phyloP scores from a whole-genome alignment of 257 asterid genomes.

The Solanum gandarillasii region DNA sequence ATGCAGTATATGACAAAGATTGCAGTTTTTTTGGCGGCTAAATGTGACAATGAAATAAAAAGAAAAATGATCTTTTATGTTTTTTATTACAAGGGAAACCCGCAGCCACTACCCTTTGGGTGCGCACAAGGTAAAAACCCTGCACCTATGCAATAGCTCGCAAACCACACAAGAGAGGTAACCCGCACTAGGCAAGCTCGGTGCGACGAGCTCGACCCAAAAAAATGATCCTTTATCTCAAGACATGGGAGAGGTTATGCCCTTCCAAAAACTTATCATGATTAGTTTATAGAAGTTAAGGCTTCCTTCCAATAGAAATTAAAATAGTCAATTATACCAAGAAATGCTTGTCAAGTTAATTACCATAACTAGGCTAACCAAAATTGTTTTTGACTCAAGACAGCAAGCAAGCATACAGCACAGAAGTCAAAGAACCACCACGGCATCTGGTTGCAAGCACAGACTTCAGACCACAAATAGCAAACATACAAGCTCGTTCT shows the following conservation, averaged over 20 bases:
- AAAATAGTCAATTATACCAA: not conserved
- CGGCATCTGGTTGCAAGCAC: not conserved
- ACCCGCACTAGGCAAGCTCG: not conserved
- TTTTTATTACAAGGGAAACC: not conserved
- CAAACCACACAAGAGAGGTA: not conserved
- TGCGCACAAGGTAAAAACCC: not conserved
- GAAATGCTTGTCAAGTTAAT: not conserved
- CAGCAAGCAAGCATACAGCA: not conserved
- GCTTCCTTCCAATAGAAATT: not conserved
- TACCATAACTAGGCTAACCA: not conserved
- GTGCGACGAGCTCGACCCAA: not conserved
- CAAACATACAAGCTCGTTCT: not conserved
- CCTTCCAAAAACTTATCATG: not conserved
- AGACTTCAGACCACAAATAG: not conserved
- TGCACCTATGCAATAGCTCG: not conserved
- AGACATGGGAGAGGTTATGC: not conserved
- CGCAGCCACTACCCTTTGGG: not conserved
- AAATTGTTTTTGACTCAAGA: not conserved
- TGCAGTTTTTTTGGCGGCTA: not conserved
- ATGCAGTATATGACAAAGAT: not conserved
- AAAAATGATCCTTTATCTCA: not conserved
- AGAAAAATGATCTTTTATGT: not conserved
- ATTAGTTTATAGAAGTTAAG: not conserved
- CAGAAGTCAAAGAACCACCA: not conserved
- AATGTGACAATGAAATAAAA: not conserved